Conservation (phyloP, 2,329 filamentous ascomycete genomes). For the Trichophyton equinum region DNA sequence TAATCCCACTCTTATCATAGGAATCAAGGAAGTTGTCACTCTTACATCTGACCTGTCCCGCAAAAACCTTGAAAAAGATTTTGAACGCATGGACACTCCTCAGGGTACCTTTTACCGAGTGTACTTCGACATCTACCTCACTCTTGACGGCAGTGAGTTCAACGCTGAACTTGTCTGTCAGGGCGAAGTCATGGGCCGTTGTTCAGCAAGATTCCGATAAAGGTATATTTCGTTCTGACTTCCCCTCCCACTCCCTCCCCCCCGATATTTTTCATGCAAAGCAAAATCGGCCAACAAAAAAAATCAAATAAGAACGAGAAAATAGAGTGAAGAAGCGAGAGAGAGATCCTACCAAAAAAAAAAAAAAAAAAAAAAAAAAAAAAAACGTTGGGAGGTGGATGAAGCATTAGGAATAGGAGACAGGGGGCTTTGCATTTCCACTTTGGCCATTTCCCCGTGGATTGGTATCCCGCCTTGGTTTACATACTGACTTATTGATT, state of each 20-base stretch:
- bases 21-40: constrained; percentile 98
- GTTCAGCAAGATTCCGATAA: constrained; percentile 73
- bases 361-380: not conserved
- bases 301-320: not conserved
- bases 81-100: constrained; percentile 97
- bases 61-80: constrained; percentile 98
- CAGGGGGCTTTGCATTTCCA: not conserved
- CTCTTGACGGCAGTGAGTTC: constrained; percentile 93
- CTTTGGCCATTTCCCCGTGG: not conserved
- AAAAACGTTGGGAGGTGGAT: not conserved
- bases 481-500: not conserved
- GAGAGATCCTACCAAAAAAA: not conserved
- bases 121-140: constrained; percentile 64
- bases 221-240: not conserved
- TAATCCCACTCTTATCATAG: constrained; percentile 35
- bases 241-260: not conserved
- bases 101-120: constrained; percentile 89
- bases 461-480: not conserved
- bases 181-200: constrained; percentile 96
- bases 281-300: not conserved
- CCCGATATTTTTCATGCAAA: not conserved
- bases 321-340: not conserved
- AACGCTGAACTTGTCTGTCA: constrained; percentile 98
- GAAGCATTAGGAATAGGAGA: not conserved
- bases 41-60: constrained; percentile 91